phyloP scores from a whole-genome alignment of 1,139 yeast species.

The Yamadazyma oceani region DNA sequence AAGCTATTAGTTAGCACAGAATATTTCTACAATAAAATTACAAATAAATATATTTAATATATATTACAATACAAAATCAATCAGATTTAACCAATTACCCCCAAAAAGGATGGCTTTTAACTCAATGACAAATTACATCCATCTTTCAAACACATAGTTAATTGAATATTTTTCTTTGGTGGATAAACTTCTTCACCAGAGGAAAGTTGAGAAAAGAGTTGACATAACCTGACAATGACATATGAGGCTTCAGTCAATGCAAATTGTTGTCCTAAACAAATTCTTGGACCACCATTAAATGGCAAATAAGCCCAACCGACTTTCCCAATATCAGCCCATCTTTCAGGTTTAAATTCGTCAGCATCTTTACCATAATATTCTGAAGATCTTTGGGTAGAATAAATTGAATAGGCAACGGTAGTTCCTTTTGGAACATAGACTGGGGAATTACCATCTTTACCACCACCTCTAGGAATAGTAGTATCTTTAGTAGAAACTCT shows the following conservation, averaged over 20 bases:
- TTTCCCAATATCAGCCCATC: slow-evolving; percentile 33
- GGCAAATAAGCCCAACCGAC: slow-evolving; percentile 50
- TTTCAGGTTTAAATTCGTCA: slow-evolving; percentile 43
- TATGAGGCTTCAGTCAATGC: slow-evolving; percentile 55
- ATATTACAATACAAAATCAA: too few species aligned
- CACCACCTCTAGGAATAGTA: slow-evolving; percentile 55
- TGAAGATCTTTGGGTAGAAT: slow-evolving; percentile 41
- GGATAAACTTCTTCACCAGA: slow-evolving; percentile 28
- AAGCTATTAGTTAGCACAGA: too few species aligned
- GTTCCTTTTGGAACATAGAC: slow-evolving; percentile 44
- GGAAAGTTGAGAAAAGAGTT: slow-evolving; percentile 27
- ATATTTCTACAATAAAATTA: too few species aligned
- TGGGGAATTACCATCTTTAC: slow-evolving; percentile 41
- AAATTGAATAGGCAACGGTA: slow-evolving; percentile 40
- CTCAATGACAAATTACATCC: slow-evolving; percentile 23
- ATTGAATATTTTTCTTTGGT: slow-evolving; percentile 32
- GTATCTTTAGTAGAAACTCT: slow-evolving; percentile 46
- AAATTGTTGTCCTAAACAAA: slow-evolving; percentile 57
- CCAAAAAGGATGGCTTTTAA: too few species aligned
- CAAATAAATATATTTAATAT: too few species aligned
- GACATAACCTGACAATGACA: slow-evolving; percentile 42
- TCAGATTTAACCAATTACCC: too few species aligned
- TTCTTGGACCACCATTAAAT: slow-evolving; percentile 59
- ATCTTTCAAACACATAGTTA: slow-evolving; percentile 34
- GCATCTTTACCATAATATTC: slow-evolving; percentile 48